Conservation (phyloP, 768 basidiomycete genomes). For the Galerina marginata region DNA sequence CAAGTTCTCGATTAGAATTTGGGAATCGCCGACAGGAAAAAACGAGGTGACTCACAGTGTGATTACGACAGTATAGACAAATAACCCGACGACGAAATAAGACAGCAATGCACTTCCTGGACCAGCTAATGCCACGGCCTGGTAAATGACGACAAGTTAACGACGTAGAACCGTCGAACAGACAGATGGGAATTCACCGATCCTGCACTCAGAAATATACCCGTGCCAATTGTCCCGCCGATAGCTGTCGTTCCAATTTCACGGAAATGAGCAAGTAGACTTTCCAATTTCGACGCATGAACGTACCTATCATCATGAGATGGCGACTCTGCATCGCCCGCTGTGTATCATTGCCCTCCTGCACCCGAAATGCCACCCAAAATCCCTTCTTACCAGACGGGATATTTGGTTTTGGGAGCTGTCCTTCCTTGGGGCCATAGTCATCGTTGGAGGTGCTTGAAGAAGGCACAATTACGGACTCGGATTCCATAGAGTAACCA, state of each 20-base stretch:
- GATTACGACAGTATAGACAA: constrained; percentile 66
- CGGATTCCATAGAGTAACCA: too few relatives aligned
- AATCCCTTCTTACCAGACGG: background rate
- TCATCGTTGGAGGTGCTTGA: constrained; percentile 6
- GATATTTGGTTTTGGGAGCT: background rate
- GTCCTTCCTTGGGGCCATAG: background rate
- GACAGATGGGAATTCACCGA: constrained; percentile 37
- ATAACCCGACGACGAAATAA: constrained; percentile 62
- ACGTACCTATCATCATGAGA: constrained; percentile 37
- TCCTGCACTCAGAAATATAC: constrained; percentile 66
- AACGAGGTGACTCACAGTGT: constrained; percentile 43
- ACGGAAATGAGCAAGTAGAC: background rate
- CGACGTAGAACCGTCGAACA: background rate
- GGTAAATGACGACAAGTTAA: background rate
- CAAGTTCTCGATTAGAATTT: background rate
- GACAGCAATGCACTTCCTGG: constrained; percentile 67
- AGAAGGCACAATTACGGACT: too few relatives aligned
- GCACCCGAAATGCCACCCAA: constrained; percentile 30
- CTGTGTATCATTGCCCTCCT: constrained; percentile 33
- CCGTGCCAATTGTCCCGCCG: constrained; percentile 64
- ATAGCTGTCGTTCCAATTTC: constrained; percentile 39
- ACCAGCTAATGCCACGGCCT: constrained; percentile 62
- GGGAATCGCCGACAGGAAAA: background rate
- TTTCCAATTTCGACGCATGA: background rate
- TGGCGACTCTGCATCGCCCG: constrained; percentile 36